A percentile compares a stretch with the other conserved stretches of the same genome.
These are phyloP conservation scores for Spinellus fusiger DNA, from an alignment of 192 early-diverging fungal species.

Conservation along the genomic window DNA sequence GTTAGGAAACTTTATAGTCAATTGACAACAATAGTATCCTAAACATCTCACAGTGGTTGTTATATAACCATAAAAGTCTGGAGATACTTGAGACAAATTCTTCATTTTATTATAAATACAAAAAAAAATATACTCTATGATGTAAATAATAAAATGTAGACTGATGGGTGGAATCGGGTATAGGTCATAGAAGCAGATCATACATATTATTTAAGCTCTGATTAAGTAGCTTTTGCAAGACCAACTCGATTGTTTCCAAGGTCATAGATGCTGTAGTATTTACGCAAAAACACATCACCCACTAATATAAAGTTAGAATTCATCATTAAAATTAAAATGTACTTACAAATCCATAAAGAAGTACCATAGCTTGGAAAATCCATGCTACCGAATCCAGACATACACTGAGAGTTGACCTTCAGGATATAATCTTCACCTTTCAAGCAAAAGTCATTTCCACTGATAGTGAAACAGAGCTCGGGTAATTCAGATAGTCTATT, in stretches of 20 bases:
- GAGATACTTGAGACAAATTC: too few species aligned
- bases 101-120: too few species aligned
- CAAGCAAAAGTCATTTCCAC: slow-evolving; percentile 48
- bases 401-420: slow-evolving; percentile 60
- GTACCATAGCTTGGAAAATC: slow-evolving; percentile 71
- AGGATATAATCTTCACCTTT: slow-evolving; percentile 56
- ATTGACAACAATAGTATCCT: too few species aligned
- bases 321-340: neutral
- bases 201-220: neutral
- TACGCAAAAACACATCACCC: slow-evolving; percentile 81
- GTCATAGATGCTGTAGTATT: slow-evolving; percentile 70
- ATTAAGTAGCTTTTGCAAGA: slow-evolving; percentile 37
- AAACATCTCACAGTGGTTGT: too few species aligned
- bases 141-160: too few species aligned
- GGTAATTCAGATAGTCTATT: slow-evolving; percentile 64
- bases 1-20: too few species aligned
- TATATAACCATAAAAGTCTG: too few species aligned
- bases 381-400: slow-evolving; percentile 87
- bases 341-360: slow-evolving; percentile 66
- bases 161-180: too few species aligned
- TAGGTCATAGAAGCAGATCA: too few species aligned
- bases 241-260: slow-evolving; percentile 68
- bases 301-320: slow-evolving; percentile 27
- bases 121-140: too few species aligned
- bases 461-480: slow-evolving; percentile 65